phyloP scores from a whole-genome alignment of 1,284 basidiomycete species.

The Tylopilus sp. region DNA sequence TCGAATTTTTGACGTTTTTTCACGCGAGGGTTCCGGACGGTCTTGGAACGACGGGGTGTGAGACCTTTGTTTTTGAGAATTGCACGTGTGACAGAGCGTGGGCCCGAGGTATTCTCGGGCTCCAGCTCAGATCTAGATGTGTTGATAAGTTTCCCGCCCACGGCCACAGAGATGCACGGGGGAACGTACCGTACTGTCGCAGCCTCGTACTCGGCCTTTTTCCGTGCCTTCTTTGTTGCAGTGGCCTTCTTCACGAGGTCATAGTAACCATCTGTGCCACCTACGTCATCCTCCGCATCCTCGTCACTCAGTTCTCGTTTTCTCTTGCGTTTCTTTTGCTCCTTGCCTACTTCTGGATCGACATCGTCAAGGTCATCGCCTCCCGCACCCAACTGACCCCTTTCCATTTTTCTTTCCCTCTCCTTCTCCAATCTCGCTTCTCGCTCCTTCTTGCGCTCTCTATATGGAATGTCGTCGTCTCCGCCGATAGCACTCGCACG shows the following conservation, averaged over 20 bases:
- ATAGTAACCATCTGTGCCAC: constrained; percentile 75
- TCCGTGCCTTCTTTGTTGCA: constrained; percentile 72
- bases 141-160: constrained; percentile 2
- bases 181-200: constrained; percentile 60
- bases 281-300: constrained; percentile 35
- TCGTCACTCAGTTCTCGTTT: constrained; percentile 48
- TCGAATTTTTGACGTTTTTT: constrained; percentile 93
- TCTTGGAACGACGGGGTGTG: constrained; percentile 83
- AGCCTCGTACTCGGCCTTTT: constrained; percentile 79
- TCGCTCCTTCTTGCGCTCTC: constrained; percentile 62
- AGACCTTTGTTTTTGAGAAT: constrained; percentile 93
- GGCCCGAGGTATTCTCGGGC: constrained; percentile 59
- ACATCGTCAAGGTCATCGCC: constrained; percentile 69
- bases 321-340: constrained; percentile 38
- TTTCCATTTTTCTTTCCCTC: constrained; percentile 42
- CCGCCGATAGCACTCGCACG: constrained; percentile 64
- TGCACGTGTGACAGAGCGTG: constrained; percentile 82
- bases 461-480: constrained; percentile 88
- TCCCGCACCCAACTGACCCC: constrained; percentile 42
- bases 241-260: constrained; percentile 78
- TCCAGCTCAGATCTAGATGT: constrained; percentile 46
- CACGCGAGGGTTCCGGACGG: constrained; percentile 90
- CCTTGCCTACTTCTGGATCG: constrained; percentile 39
- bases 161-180: background rate
- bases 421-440: constrained; percentile 54